Evolutionary conservation across 768 basidiomycete species (phyloP).

Genomic region (Amylocystis lapponica): DNA sequence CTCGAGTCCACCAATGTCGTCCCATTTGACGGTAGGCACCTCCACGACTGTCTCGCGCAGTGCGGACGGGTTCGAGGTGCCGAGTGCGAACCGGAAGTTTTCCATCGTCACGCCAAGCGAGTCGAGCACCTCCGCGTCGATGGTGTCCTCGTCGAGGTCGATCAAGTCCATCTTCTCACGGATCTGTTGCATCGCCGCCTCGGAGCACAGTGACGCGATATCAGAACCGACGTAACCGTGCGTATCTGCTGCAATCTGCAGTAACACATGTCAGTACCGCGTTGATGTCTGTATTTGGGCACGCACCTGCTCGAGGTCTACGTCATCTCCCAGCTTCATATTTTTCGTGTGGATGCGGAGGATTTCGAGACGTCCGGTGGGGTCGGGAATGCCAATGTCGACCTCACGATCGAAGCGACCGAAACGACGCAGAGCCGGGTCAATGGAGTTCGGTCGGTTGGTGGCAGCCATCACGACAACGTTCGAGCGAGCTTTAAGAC

Average conservation of each 20-base stretch:
- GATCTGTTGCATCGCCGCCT: constrained; percentile 99
- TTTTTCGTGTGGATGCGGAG: constrained; percentile 99
- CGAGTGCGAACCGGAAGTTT: constrained; percentile 99
- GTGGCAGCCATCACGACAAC: constrained; percentile 99
- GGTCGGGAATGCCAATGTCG: constrained; percentile 98
- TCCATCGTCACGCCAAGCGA: constrained; percentile 99
- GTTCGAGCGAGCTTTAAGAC: constrained; percentile 96
- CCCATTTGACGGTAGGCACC: constrained; percentile 97
- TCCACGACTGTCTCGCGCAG: constrained; percentile 99
- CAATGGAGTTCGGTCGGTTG: constrained; percentile 98
- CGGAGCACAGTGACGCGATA: constrained; percentile 94
- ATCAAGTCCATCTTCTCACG: constrained; percentile 99
- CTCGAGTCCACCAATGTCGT: constrained; percentile 98
- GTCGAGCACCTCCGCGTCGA: constrained; percentile 98
- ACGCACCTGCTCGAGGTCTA: constrained; percentile 88
- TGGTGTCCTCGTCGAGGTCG: constrained; percentile 95
- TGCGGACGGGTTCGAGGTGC: constrained; percentile 95
- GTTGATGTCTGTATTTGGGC: background rate
- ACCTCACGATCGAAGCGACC: constrained; percentile 99
- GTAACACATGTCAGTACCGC: constrained; percentile 6
- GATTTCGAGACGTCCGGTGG: constrained; percentile 97
- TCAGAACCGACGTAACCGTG: constrained; percentile 99
- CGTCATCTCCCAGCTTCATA: constrained; percentile 97
- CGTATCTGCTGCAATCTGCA: constrained; percentile 94
- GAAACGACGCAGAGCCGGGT: constrained; percentile 97